Conservation (phyloP, 805 yeast species). For the Kodamaea leandrae region DNA sequence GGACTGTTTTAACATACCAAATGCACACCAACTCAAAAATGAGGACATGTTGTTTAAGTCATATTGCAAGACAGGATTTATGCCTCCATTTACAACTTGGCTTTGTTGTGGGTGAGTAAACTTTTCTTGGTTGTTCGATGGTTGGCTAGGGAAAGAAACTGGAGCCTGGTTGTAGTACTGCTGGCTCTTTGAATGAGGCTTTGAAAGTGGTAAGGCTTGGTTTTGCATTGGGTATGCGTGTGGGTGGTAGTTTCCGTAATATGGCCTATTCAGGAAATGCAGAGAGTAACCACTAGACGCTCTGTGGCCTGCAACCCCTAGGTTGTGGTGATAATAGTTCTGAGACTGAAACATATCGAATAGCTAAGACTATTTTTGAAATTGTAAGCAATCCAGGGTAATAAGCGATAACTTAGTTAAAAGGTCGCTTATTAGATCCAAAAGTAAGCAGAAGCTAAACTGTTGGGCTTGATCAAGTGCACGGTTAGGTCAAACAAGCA, state of each 20-base stretch:
- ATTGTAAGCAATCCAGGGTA: slow-evolving; percentile 1
- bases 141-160: slow-evolving; percentile 10
- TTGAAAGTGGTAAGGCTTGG: neutral
- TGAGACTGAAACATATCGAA: slow-evolving; percentile 18
- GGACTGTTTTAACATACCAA: slow-evolving; percentile 59
- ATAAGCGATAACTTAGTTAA: slow-evolving; percentile 10
- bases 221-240: slow-evolving; percentile 12
- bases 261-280: neutral
- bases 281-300: slow-evolving; percentile 27
- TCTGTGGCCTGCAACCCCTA: slow-evolving; percentile 42
- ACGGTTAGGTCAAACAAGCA: neutral
- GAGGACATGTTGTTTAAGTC: slow-evolving; percentile 75
- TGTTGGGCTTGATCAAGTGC: slow-evolving; percentile 3
- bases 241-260: slow-evolving; percentile 13
- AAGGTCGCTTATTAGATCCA: slow-evolving; percentile 8
- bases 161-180: slow-evolving; percentile 8
- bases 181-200: slow-evolving; percentile 4
- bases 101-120: slow-evolving; percentile 10
- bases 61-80: slow-evolving; percentile 73
- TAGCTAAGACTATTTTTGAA: neutral
- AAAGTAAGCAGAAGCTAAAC: neutral
- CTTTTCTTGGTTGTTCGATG: neutral
- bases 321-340: slow-evolving; percentile 17
- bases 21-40: slow-evolving; percentile 72
- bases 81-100: slow-evolving; percentile 61